Evolutionary conservation across 2,329 filamentous ascomycete genomes (phyloP), one percentile per base, ranked within the genome.

Genomic region (Sporothrix globosa): DNA sequence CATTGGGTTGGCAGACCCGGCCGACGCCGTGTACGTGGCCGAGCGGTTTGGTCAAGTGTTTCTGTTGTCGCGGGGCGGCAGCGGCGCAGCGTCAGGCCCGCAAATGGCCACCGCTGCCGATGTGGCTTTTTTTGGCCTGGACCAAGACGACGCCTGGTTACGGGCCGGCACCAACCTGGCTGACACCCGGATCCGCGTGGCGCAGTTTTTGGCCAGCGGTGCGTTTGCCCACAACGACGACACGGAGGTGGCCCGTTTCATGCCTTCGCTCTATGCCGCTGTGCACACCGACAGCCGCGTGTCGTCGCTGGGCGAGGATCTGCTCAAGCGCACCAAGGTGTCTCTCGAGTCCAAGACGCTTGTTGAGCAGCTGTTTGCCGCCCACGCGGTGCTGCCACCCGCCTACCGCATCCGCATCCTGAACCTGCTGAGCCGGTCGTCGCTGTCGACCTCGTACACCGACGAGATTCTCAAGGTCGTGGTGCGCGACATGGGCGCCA

Each of bases 271-370:
- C 0, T 93, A 92, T 77, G 93, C 94, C 5, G 90, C 93, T 34
- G 90, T 93, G 0, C 94, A 94, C 79, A 83, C 89, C 1, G 96
- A 97, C 74, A 92, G 90, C 48, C 87, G 91, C 10, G 89, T 97
- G 50, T 89, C 92, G 13, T 88, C 91, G n/a, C 82, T 92, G n/a
- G 95, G 92, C 0, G 93, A 97, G 70, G 93, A 97, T 75, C 87
- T 96, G 65, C 80, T 98, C 74, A 99, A 97, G 80, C 86, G 94
- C 74, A 91, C 88, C 41, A 86, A 88, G 1, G 86, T 92, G 10
- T 88, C 91, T 10, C 82, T 97, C 34, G 95, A 98, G 77, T 86
- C 92, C 72, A 76, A 83, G 11, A 75, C 78, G 0, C 79, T 93
- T 1, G 84, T 97, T 3, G 81, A 86, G 70, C 83, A 85, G 19